Base-by-base conservation (phyloP, 2,329 filamentous ascomycete genomes). In the Ophiostoma sp. region DNA sequence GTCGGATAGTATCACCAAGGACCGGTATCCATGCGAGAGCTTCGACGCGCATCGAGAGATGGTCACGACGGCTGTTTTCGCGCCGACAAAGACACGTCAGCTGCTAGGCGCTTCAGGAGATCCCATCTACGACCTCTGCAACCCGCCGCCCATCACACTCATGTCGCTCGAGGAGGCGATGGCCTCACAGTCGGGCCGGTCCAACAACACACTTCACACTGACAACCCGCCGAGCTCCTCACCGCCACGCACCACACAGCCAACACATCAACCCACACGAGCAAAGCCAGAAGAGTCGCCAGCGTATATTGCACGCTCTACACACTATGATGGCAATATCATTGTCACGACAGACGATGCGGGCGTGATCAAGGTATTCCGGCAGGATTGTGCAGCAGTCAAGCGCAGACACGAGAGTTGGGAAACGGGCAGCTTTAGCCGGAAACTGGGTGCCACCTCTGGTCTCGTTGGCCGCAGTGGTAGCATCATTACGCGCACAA, bases 111-210 rank as follows among this genome's bases (percentile, higher is more conserved):
- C 86, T 14, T 96, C 93, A 0, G 91, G 92, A 68, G 93, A 99
- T 76, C 93, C 95, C 1, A 86, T 99, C n/a, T 99, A 93, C 76
- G 93, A 97, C 74, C 83, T 98, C 0, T 98, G 95, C 81, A 98
- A 98, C 73, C 95, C 95, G 5, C 95, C 94, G 0, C 93, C 94
- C 0, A 87, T 98, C 16, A 93, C 87, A 6, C 82, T 98, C 18
- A 82, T 93, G 70, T 93, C 89, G 72, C 84, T 88, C 40, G 87
- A 89, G 27, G 91, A 95, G 74, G 79, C 64, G 74, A 80, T 69
- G 69, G 74, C n/a, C 62, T 75, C 74, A 73, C 79, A 74, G 73
- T 73, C 71, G 38, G 64, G 64, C 38, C 11, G 66, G 42, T 69
- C 68, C 44, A 70, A 69, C 58, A 74, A 72, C n/a, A 66, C 67